A percentile compares a stretch with the other conserved stretches of the same genome.
These are phyloP conservation scores for Aspergillus sojae DNA, from an alignment of 2,329 filamentous ascomycete genomes.

Conservation along the genomic window DNA sequence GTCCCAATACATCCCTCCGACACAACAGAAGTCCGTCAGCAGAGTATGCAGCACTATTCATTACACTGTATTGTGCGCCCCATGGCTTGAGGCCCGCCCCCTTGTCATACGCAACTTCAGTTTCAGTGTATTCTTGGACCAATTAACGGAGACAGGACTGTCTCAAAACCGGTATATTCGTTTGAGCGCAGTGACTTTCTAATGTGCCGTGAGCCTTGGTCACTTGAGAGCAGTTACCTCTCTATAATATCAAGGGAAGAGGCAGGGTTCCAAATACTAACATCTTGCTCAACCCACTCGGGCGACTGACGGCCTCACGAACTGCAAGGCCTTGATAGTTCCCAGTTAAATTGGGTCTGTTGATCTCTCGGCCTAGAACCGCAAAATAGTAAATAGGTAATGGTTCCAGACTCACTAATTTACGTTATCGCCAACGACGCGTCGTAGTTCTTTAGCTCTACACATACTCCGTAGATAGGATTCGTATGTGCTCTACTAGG, in stretches of 20 bases:
- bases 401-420: conserved; percentile 12
- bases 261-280: neutral
- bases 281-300: neutral
- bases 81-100: conserved; percentile 1
- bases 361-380: conserved; percentile 23
- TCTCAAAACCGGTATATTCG: conserved; percentile 3
- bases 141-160: neutral
- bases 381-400: conserved; percentile 3
- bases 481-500: neutral
- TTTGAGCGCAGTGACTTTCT: neutral
- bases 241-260: conserved; percentile 1
- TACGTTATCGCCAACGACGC: conserved; percentile 12
- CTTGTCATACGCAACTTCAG: conserved; percentile 6
- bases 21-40: neutral
- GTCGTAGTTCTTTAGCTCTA: conserved; percentile 15
- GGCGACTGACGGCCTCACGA: conserved; percentile 6
- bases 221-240: conserved; percentile 4
- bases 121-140: neutral
- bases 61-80: neutral
- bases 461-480: conserved; percentile 8
- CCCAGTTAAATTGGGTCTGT: conserved; percentile 18
- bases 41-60: neutral
- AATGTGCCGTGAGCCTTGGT: conserved; percentile 8
- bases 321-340: conserved; percentile 12
- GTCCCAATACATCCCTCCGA: neutral